phyloP scores from a whole-genome alignment of 495 filamentous ascomycete genomes.

The Penicillium samsonianum region DNA sequence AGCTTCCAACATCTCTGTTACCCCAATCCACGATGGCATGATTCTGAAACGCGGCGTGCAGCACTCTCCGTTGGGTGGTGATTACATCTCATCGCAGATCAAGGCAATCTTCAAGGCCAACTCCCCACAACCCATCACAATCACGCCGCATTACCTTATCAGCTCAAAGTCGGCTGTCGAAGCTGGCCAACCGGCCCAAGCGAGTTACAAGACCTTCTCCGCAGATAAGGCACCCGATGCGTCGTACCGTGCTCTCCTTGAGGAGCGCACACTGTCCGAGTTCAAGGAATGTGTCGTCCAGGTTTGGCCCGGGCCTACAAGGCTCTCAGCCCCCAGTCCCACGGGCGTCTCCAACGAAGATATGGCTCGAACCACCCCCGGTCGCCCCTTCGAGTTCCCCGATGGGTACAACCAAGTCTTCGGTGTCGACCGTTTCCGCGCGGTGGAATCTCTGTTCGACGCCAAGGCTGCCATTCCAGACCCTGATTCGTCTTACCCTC shows the following conservation, averaged over 20 bases:
- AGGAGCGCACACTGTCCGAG: constrained; percentile 89
- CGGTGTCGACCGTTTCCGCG: constrained; percentile 77
- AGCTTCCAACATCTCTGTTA: constrained; percentile 86
- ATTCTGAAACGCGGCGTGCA: constrained; percentile 86
- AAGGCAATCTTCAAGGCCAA: constrained; percentile 71
- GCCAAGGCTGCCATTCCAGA: constrained; percentile 58
- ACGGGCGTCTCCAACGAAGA: constrained; percentile 68
- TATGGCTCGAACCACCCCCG: constrained; percentile 60
- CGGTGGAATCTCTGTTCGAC: constrained; percentile 87
- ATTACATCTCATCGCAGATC: constrained; percentile 87
- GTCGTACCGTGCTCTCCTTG: constrained; percentile 77
- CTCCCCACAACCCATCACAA: constrained; percentile 72
- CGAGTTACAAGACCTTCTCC: constrained; percentile 64
- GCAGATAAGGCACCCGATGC: constrained; percentile 60
- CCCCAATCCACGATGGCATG: constrained; percentile 91
- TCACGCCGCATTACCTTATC: constrained; percentile 86
- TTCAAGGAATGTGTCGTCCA: constrained; percentile 98
- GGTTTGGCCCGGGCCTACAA: constrained; percentile 82
- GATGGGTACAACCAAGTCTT: constrained; percentile 95
- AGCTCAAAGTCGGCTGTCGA: constrained; percentile 85
- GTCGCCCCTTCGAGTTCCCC: constrained; percentile 92
- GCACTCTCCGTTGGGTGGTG: constrained; percentile 79
- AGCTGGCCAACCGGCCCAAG: constrained; percentile 76
- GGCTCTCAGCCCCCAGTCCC: constrained; percentile 58
- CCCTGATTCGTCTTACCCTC: constrained; percentile 45